These are phyloP conservation scores for Calonectria henricotiae DNA, from an alignment of 2,329 filamentous ascomycete genomes.

Conservation along the genomic window DNA sequence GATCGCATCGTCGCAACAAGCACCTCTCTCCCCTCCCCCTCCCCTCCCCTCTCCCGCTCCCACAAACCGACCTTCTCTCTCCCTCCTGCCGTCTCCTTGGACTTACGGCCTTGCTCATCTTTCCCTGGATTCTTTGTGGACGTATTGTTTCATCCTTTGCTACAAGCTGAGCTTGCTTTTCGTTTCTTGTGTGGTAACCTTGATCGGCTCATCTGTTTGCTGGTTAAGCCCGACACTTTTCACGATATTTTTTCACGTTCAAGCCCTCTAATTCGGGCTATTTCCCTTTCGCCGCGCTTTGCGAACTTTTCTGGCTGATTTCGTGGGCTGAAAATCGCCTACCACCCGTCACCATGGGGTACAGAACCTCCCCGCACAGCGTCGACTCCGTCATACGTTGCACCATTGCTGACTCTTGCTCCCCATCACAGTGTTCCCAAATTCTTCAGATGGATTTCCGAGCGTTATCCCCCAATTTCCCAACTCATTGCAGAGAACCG, in stretches of 20 bases:
- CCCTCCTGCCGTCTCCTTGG: conserved; percentile 27
- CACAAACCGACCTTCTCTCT: conserved; percentile 3
- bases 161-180: conserved; percentile 28
- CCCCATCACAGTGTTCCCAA: conserved; percentile 76
- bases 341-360: conserved; percentile 54
- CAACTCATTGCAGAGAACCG: conserved; percentile 98
- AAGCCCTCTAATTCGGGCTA: conserved; percentile 40
- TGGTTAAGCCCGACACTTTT: conserved; percentile 34
- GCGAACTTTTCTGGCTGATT: conserved; percentile 33
- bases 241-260: conserved; percentile 46
- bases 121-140: conserved; percentile 32
- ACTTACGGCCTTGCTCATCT: conserved; percentile 30
- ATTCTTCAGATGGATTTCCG: conserved; percentile 99
- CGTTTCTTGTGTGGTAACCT: conserved; percentile 28
- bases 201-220: conserved; percentile 22
- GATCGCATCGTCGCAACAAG: conserved; percentile 39
- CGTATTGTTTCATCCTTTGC: conserved; percentile 17
- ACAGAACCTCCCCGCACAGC: conserved; percentile 35
- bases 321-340: conserved; percentile 48
- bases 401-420: conserved; percentile 42
- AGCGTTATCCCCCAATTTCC: conserved; percentile 98
- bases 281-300: conserved; percentile 36
- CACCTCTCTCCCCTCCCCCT: conserved; percentile 28
- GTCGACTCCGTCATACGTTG: conserved; percentile 3
- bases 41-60: conserved; percentile 30